These are phyloP conservation scores for Macrotyloma uniflorum DNA, from an alignment of 306 rosid genomes.

Conservation along the genomic window DNA sequence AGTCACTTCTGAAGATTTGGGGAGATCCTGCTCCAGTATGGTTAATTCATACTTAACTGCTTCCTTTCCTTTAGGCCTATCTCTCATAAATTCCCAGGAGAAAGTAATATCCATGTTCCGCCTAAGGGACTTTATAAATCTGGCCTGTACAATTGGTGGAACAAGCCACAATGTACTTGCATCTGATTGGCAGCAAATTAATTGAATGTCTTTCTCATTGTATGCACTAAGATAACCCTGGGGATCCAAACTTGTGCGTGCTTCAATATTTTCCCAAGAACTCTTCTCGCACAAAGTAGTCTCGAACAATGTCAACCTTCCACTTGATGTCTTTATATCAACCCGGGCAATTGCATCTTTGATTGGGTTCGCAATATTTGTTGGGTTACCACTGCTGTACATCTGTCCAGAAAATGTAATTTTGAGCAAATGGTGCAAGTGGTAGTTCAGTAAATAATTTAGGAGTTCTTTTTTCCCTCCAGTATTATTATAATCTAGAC, in stretches of 20 bases:
- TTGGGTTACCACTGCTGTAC: constrained; percentile 99
- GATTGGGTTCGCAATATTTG: constrained; percentile 92
- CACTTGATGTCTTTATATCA: constrained; percentile 73
- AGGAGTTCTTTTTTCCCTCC: neutral
- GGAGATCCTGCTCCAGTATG: constrained; percentile 58
- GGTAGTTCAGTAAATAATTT: constrained; percentile 7
- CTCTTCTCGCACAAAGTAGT: constrained; percentile 83
- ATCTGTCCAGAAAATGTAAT: constrained; percentile 56
- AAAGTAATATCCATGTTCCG: constrained; percentile 68
- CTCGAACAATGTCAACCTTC: constrained; percentile 82
- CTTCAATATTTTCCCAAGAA: constrained; percentile 57
- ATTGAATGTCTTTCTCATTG: constrained; percentile 70
- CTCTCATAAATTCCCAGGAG: constrained; percentile 77
- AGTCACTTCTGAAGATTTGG: constrained; percentile 64
- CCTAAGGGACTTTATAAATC: constrained; percentile 65
- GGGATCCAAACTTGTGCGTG: constrained; percentile 57
- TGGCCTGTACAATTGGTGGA: constrained; percentile 71
- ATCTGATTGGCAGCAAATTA: constrained; percentile 93
- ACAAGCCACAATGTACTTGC: constrained; percentile 85
- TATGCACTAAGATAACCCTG: constrained; percentile 59
- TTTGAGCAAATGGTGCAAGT: constrained; percentile 27
- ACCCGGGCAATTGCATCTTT: constrained; percentile 83
- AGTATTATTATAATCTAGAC: neutral
- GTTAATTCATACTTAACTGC: constrained; percentile 62
- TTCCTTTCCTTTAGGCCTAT: constrained; percentile 87